Evolutionary conservation across 805 yeast genomes (phyloP).

Genomic region (Citeromyces matritensis): DNA sequence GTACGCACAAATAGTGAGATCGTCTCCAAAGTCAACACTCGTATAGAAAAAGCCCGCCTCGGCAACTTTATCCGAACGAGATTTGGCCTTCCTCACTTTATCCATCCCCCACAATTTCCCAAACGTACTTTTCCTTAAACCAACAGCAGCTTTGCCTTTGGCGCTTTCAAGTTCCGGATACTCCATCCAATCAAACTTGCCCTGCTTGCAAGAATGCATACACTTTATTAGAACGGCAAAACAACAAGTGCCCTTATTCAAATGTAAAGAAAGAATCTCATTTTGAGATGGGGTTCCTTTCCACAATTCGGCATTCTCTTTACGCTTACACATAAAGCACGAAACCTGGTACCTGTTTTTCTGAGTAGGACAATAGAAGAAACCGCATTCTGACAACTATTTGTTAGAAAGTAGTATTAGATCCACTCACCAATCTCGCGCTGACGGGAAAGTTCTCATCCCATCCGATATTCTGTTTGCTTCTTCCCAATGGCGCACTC

Average conservation of each 20-base stretch:
- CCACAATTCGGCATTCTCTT: too few species aligned
- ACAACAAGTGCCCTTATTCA: too few species aligned
- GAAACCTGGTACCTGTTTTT: conserved; percentile 31
- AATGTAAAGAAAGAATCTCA: too few species aligned
- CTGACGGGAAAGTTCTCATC: conserved; percentile 14
- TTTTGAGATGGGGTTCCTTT: too few species aligned
- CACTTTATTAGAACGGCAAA: too few species aligned
- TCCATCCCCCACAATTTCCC: conserved; percentile 22
- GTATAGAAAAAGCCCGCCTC: conserved; percentile 51
- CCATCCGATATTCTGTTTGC: conserved; percentile 11
- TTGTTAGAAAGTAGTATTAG: background rate
- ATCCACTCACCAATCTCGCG: too few species aligned
- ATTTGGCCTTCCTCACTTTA: too few species aligned
- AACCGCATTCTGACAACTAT: conserved; percentile 39
- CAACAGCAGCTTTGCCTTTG: conserved; percentile 11
- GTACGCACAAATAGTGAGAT: conserved; percentile 45
- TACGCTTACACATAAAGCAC: conserved; percentile 41
- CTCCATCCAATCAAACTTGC: conserved; percentile 7
- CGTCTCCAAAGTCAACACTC: conserved; percentile 30
- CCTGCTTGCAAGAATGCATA: conserved; percentile 3
- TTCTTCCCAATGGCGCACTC: conserved; percentile 7
- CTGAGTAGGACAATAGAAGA: conserved; percentile 38
- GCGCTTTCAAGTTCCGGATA: conserved; percentile 18
- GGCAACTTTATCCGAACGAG: conserved; percentile 27
- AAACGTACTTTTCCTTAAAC: conserved; percentile 23